Evolutionary conservation across 148 eudicot genomes (phyloP).

Genomic region (Persicaria maculosa): DNA sequence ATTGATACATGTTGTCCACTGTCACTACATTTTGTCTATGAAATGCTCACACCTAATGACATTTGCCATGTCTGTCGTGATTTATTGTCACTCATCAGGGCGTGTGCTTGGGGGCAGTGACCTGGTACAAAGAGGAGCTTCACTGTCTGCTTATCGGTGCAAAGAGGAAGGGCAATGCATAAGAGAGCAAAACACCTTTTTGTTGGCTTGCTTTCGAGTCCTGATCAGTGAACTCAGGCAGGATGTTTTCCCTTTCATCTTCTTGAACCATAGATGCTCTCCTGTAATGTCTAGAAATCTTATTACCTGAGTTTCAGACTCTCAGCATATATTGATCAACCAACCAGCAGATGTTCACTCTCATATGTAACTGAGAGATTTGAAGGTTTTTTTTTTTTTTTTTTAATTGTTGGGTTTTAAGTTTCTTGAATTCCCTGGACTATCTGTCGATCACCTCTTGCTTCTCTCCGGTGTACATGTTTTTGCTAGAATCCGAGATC

Average conservation of each 20-base stretch:
- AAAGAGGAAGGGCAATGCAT: neutral
- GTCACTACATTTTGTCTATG: neutral
- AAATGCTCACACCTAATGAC: neutral
- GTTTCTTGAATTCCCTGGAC: neutral
- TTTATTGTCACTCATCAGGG: neutral
- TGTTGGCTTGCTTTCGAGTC: neutral
- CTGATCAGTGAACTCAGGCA: neutral
- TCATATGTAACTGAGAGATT: neutral
- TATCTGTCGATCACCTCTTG: neutral
- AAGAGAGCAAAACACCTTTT: neutral
- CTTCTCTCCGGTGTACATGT: neutral
- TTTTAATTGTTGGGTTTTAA: neutral
- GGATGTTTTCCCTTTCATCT: neutral
- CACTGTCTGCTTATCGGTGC: neutral
- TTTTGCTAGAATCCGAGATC: too few relatives aligned
- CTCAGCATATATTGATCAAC: neutral
- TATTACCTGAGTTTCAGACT: neutral
- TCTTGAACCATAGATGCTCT: neutral
- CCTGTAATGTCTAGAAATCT: neutral
- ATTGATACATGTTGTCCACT: neutral
- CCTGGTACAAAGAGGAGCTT: neutral
- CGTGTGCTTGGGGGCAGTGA: slow-evolving; percentile 8
- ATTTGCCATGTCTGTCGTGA: neutral
- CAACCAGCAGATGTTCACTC: neutral
- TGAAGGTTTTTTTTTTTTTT: neutral